Evolutionary conservation across 352 stramenopile genomes (phyloP), one percentile per base, ranked within the genome.

Genomic region (Phytophthora niederhauseri): DNA sequence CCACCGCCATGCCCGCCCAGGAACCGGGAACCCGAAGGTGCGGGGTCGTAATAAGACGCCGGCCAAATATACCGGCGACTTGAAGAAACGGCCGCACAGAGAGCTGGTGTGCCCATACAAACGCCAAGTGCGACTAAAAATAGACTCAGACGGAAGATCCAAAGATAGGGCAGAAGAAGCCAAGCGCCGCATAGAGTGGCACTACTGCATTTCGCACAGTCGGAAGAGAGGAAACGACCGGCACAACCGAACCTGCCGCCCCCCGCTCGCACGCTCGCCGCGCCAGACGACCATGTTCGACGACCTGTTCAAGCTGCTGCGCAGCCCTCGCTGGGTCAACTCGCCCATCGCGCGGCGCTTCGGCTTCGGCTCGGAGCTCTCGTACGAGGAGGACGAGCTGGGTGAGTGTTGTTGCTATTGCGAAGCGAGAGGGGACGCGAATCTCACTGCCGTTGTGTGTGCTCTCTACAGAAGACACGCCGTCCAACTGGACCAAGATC

Each of bases 271-370:
- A 3, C 43, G 41, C 45, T 12, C 15, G n/a, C 34, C 9, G 63
- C 15, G 51, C 61, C 5, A n/a, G 38, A 61, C 45, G 26, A 66
- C 41, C 41, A 88, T 88, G 80, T 82, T 88, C 50, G 78, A 84
- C 76, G 83, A 93, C 69, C 68, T 94, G 49, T 75, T 94, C 73
- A 93, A 93, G 82, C 67, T 93, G 64, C 88, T 94, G 74, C 84
- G 84, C 70, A 94, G 87, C 64, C 86, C 86, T 38, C 84, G 83
- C 55, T 94, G 86, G 86, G 79, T 77, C 31, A 86, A 92, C 67
- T 94, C 86, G 66, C 82, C 84, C 9, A 85, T 94, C 34, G 86
- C 84, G 24, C 76, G 85, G 15, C 78, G 82, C 49, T 80, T 94
- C 49, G 87, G 87, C 56, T 93, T 93, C 58, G 76, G 78, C 49